Evolutionary conservation across 208 protist species (phyloP).

Genomic region (Ichthyophonus hoferi): DNA sequence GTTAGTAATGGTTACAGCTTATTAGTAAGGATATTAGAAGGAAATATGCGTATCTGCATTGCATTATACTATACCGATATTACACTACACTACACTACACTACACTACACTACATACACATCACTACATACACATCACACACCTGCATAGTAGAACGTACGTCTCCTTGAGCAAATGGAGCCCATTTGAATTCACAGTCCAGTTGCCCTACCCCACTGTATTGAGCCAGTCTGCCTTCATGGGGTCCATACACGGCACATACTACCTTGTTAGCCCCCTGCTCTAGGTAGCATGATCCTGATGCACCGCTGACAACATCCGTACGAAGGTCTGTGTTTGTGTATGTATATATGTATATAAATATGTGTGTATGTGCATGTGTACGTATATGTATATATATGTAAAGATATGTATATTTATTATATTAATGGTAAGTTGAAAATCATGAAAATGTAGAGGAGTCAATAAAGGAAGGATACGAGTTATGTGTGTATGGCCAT

Average conservation of each 20-base stretch:
- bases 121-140: no score
- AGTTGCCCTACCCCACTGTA: background rate
- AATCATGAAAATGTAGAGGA: no score
- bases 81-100: no score
- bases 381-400: no score
- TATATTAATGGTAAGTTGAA: no score
- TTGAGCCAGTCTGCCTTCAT: background rate
- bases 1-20: no score
- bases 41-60: no score
- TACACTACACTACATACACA: no score
- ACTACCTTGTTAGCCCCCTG: background rate
- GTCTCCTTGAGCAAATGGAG: background rate
- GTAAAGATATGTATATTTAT: no score
- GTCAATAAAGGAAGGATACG: no score
- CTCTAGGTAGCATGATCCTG: background rate
- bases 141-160: background rate
- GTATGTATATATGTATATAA: background rate
- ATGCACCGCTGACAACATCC: background rate
- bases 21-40: no score
- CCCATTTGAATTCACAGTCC: background rate
- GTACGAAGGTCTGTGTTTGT: background rate
- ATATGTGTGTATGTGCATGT: background rate
- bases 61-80: no score
- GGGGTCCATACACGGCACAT: background rate
- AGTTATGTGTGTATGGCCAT: background rate